phyloP scores from a whole-genome alignment of 2,329 filamentous ascomycete genomes.

The Chaetothyriales sp. region DNA sequence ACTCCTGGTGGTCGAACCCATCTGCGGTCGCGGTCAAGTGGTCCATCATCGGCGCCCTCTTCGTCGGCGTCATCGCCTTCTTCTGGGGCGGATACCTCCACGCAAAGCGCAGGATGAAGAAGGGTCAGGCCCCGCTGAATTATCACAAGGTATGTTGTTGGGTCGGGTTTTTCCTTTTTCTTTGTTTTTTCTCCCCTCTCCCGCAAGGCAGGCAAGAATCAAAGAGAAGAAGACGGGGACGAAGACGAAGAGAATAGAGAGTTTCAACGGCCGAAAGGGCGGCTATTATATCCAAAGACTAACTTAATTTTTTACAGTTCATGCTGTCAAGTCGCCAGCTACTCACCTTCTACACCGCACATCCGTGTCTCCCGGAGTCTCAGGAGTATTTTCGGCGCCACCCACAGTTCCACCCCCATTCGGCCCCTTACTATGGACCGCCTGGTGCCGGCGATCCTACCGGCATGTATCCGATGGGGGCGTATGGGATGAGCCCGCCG shows the following conservation, averaged over 20 bases:
- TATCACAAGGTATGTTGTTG: conserved; percentile 52
- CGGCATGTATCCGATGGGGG: not conserved
- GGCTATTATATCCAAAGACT: too few relatives aligned
- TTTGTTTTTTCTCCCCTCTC: too few relatives aligned
- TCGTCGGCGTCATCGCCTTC: conserved; percentile 44
- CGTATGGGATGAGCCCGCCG: not conserved
- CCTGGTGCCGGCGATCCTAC: not conserved
- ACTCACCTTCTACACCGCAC: conserved; percentile 7
- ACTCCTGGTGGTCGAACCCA: conserved; percentile 23
- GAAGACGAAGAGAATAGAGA: too few relatives aligned
- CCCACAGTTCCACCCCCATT: not conserved
- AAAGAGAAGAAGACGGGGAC: too few relatives aligned
- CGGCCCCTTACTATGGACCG: not conserved
- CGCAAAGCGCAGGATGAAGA: conserved; percentile 49
- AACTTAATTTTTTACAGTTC: conserved; percentile 27
- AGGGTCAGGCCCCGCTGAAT: conserved; percentile 47
- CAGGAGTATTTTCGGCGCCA: not conserved
- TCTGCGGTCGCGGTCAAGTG: conserved; percentile 55
- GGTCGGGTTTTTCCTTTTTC: not conserved
- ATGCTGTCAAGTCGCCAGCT: conserved; percentile 27
- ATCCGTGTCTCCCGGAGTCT: conserved; percentile 19
- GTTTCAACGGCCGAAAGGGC: too few relatives aligned
- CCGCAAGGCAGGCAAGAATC: not conserved
- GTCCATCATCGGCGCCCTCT: conserved; percentile 49
- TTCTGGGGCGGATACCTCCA: conserved; percentile 55